Evolutionary conservation across 192 early-diverging fungal species (phyloP).

Genomic region (Geranomyces variabilis): DNA sequence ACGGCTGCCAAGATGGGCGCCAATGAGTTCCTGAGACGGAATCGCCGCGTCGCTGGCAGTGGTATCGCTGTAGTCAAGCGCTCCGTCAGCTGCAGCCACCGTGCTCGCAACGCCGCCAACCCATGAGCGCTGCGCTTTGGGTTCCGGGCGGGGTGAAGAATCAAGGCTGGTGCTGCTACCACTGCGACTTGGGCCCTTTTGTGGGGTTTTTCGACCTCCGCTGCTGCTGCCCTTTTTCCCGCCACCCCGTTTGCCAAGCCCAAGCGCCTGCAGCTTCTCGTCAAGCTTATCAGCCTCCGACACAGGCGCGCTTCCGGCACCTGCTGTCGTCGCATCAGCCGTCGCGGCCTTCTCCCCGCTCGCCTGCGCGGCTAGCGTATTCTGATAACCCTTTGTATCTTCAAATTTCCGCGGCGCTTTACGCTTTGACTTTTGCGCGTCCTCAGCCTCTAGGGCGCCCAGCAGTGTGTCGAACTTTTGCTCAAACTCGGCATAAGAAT

Average conservation of each 20-base stretch:
- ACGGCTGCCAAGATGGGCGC: slow-evolving; percentile 20
- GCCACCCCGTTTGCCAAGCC: slow-evolving; percentile 3
- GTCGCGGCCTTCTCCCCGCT: slow-evolving; percentile 39
- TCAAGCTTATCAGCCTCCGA: slow-evolving; percentile 11
- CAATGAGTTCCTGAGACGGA: slow-evolving; percentile 7
- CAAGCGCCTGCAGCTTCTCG: slow-evolving; percentile 28
- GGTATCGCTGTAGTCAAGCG: slow-evolving; percentile 39
- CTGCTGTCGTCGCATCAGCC: not conserved
- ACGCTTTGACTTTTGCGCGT: slow-evolving; percentile 47
- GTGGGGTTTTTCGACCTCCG: not conserved
- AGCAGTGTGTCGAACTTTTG: slow-evolving; percentile 72
- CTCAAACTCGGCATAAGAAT: slow-evolving; percentile 58
- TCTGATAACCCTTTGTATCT: slow-evolving; percentile 74
- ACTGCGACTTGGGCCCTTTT: not conserved
- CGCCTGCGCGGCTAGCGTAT: slow-evolving; percentile 52
- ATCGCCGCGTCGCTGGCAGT: slow-evolving; percentile 10
- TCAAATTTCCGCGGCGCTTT: slow-evolving; percentile 78
- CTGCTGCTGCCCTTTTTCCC: slow-evolving; percentile 8
- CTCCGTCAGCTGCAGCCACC: not conserved
- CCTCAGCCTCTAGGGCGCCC: slow-evolving; percentile 70
- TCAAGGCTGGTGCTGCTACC: not conserved
- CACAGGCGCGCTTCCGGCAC: not conserved
- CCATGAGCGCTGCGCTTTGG: slow-evolving; percentile 75
- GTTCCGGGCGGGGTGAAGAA: not conserved
- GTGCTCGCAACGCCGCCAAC: slow-evolving; percentile 50